These are phyloP conservation scores for Begonia fuchsioides DNA, from an alignment of 306 rosid species.

Conservation along the genomic window DNA sequence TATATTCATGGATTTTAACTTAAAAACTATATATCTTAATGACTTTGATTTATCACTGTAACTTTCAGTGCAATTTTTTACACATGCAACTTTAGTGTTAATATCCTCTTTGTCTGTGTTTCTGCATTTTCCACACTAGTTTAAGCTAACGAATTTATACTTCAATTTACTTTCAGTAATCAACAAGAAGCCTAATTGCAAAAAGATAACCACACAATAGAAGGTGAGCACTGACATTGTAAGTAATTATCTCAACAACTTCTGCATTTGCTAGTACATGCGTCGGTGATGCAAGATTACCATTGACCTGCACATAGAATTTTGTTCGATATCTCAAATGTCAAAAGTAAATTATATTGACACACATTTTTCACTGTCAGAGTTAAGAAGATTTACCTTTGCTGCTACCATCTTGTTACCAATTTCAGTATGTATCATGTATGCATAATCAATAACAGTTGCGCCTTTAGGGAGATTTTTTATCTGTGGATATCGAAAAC, in stretches of 20 bases:
- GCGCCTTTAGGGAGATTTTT: conserved; percentile 96
- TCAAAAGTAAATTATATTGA: neutral
- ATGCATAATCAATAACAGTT: conserved; percentile 87
- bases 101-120: too few relatives aligned
- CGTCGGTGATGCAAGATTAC: conserved; percentile 77
- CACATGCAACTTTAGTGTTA: too few relatives aligned
- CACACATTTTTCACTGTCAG: conserved; percentile 4
- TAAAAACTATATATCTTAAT: too few relatives aligned
- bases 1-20: too few relatives aligned
- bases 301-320: conserved; percentile 71
- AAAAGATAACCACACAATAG: conserved; percentile 5
- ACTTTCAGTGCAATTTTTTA: too few relatives aligned
- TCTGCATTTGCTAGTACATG: conserved; percentile 91
- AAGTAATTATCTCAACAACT: conserved; percentile 97
- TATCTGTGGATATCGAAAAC: conserved; percentile 32
- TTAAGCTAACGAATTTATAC: too few relatives aligned
- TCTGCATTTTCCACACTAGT: too few relatives aligned
- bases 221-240: conserved; percentile 52
- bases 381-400: conserved; percentile 37
- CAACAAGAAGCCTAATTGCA: neutral
- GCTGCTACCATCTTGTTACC: conserved; percentile 99
- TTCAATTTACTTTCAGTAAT: neutral
- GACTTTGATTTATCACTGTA: too few relatives aligned
- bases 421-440: conserved; percentile 97
- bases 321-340: conserved; percentile 5